Evolutionary conservation across 2,329 filamentous ascomycete species (phyloP), one percentile per base, ranked within the genome.

Genomic region (Cordyceps pruinosa): DNA sequence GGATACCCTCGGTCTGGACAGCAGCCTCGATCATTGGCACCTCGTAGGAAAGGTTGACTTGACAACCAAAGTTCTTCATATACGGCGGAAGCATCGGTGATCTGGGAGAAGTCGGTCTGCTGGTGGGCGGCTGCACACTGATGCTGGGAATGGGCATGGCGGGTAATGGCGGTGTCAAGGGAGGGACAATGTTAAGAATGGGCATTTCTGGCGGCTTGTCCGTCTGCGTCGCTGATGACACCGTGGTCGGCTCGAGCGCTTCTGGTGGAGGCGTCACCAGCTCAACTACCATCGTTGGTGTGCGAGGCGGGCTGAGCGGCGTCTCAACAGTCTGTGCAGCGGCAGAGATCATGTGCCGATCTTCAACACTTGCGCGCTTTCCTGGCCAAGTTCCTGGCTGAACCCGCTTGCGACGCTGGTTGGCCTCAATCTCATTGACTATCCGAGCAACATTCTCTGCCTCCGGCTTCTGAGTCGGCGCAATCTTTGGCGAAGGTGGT

Each of bases 1-100:
- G 83, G 58, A 97, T 97, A 59, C 90, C 89, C 64, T 97, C 92
- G 0, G 94, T 99, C 75, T 99, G 94, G 58, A 92, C 74, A 3
- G 70, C 68, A 12, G 68, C 80, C 2, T 73, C 69, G 2, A 46
- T 58, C 3, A 64, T 69, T 4, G 61, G 58, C 19, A 59, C 59
- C 2, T 64, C 51, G 13, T 62, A 60, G 1, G 68, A 61, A 13
- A 75, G 56, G 47, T 67, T 73, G n/a, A 91, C 90, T 71, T 99
- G 94, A 65, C 88, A 93, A 19, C 85, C 86, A 61, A 88, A 85
- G 70, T 90, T 90, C 69, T 91, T 97, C 60, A 84, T 84, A 57
- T 92, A 85, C 55, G 91, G 91, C 30, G 96, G 85, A 56, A 96
- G 82, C 6, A 85, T 79, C 52, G 87, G 85, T 62, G 87, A 83